Conservation (phyloP, 208 protist species). For the Histomonas meleagridis region DNA sequence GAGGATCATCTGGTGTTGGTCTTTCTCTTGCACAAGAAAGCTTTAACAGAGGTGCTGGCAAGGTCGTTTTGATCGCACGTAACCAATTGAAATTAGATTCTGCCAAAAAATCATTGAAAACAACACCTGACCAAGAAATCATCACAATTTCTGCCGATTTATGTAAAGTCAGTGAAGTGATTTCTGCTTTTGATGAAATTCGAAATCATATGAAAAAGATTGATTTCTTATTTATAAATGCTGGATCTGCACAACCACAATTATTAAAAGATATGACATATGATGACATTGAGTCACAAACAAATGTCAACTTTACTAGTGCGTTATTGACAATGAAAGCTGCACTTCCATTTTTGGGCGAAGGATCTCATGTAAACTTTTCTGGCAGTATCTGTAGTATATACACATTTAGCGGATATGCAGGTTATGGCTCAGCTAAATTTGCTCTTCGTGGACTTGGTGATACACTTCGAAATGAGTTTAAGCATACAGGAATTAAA, state of each 20-base stretch:
- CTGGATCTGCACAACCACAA: background rate
- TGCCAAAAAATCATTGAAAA: background rate
- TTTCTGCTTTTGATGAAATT: background rate
- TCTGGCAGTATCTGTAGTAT: background rate
- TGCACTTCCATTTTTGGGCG: background rate
- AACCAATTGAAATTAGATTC: background rate
- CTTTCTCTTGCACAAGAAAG: background rate
- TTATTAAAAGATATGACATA: background rate
- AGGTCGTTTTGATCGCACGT: background rate
- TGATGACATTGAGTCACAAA: background rate
- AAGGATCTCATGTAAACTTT: background rate
- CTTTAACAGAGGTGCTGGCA: background rate
- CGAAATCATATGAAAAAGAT: background rate
- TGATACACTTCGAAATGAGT: constrained; percentile 32
- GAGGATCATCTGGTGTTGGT: background rate
- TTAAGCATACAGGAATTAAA: background rate
- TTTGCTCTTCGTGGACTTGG: background rate
- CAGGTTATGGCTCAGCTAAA: background rate
- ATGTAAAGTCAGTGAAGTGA: background rate
- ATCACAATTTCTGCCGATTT: background rate
- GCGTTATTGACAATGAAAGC: background rate
- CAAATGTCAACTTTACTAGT: background rate
- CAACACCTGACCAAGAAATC: background rate
- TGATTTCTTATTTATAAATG: background rate
- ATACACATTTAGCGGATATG: background rate